Conservation (phyloP, 106 monocot species). For the Allium cepa region DNA sequence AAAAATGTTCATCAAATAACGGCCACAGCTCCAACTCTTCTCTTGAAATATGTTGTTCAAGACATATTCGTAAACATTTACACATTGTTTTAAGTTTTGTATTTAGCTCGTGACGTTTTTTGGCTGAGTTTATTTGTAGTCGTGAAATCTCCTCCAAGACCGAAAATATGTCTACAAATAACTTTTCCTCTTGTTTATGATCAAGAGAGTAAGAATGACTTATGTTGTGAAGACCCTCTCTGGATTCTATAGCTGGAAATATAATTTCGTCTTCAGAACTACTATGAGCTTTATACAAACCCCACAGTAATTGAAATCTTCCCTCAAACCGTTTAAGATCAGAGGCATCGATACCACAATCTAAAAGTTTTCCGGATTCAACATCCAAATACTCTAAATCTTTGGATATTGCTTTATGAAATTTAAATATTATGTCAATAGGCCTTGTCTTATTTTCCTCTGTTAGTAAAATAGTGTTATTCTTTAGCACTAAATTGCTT, state of each 20-base stretch:
- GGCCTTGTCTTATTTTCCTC: slow-evolving; percentile 36
- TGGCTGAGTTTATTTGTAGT: slow-evolving; percentile 39
- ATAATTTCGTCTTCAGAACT: slow-evolving; percentile 95
- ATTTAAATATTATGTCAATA: slow-evolving; percentile 90
- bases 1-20: slow-evolving; percentile 80
- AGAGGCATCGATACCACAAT: slow-evolving; percentile 37
- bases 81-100: slow-evolving; percentile 92
- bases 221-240: slow-evolving; percentile 85
- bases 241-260: slow-evolving; percentile 93
- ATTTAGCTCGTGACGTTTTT: slow-evolving; percentile 63
- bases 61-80: slow-evolving; percentile 77
- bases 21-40: slow-evolving; percentile 97
- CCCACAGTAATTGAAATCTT: slow-evolving; percentile 81
- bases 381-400: slow-evolving; percentile 90
- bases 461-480: slow-evolving; percentile 36
- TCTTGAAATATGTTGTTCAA: slow-evolving; percentile 74
- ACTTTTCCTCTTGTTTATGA: slow-evolving; percentile 86
- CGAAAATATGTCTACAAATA: slow-evolving; percentile 71
- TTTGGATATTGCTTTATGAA: slow-evolving; percentile 87
- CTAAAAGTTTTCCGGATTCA: slow-evolving; percentile 77
- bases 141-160: slow-evolving; percentile 58
- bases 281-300: slow-evolving; percentile 86
- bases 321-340: slow-evolving; percentile 70
- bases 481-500: slow-evolving; percentile 47
- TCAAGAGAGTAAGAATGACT: slow-evolving; percentile 93